Percentiles rank a stretch among this genome's conserved stretches.
Conservation (phyloP, 306 rosid species). For the Luffa aegyptiaca region DNA sequence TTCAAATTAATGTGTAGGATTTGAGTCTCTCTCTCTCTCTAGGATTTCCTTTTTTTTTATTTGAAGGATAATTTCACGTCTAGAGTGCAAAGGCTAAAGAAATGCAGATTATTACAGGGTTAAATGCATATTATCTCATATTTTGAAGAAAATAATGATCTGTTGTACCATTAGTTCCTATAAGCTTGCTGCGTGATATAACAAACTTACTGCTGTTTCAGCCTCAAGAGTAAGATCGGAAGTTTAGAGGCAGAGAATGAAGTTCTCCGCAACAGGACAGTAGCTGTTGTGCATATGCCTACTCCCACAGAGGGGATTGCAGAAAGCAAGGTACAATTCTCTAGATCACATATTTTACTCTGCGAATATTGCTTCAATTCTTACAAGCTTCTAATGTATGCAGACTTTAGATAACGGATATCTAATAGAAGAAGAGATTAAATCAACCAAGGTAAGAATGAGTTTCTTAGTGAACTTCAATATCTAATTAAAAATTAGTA, state of each 20-base stretch:
- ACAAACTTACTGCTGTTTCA: constrained; percentile 14
- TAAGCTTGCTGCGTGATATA: not conserved
- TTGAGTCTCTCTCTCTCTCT: not conserved
- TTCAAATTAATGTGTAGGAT: not conserved
- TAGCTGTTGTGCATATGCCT: constrained; percentile 30
- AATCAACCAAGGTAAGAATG: constrained; percentile 33
- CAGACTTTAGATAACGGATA: constrained; percentile 51
- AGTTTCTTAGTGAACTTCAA: not conserved
- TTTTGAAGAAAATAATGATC: not conserved
- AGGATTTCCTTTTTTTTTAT: not conserved
- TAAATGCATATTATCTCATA: not conserved
- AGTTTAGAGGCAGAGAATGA: constrained; percentile 64
- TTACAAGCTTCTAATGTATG: not conserved
- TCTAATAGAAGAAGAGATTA: constrained; percentile 33
- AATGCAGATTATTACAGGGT: not conserved
- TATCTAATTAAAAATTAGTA: not conserved
- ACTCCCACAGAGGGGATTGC: constrained; percentile 16
- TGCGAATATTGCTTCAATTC: constrained; percentile 13
- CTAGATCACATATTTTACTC: not conserved
- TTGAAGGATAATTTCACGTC: not conserved
- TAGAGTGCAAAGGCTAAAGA: not conserved
- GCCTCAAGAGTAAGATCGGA: constrained; percentile 54
- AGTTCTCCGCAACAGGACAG: constrained; percentile 36
- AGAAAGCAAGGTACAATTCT: constrained; percentile 34
- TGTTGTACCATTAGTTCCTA: not conserved